A percentile compares a stretch with the other conserved stretches of the same genome.
Conservation (phyloP, 2,329 filamentous ascomycete species). For the Arthroderma sp. region DNA sequence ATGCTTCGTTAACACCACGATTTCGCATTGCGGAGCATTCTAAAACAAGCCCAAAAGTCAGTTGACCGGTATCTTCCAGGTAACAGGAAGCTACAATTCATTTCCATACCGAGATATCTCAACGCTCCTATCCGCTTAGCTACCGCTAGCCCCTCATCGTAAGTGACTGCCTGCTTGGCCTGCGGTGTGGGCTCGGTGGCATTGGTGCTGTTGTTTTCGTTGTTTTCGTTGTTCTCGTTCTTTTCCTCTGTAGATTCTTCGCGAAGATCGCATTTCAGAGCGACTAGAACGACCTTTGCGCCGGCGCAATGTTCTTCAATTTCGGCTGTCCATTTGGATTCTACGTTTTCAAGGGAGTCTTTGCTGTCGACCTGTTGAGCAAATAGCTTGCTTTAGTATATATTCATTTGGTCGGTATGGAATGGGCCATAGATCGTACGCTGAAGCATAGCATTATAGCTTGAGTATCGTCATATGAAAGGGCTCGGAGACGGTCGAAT, state of each 20-base stretch:
- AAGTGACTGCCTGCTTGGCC: constrained; percentile 51
- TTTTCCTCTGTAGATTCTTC: constrained; percentile 57
- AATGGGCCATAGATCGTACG: constrained; percentile 28
- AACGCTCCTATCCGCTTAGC: constrained; percentile 83
- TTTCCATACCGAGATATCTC: constrained; percentile 61
- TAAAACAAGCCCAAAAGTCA: constrained; percentile 18
- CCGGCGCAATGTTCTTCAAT: constrained; percentile 96
- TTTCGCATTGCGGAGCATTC: constrained; percentile 99
- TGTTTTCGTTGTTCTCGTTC: constrained; percentile 46
- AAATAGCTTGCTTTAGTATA: neutral
- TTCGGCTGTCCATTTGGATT: constrained; percentile 96
- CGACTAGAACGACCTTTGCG: constrained; percentile 87
- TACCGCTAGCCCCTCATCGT: constrained; percentile 82
- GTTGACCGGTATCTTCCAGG: neutral
- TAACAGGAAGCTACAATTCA: neutral
- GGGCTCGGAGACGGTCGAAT: constrained; percentile 87
- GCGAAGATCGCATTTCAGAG: constrained; percentile 89
- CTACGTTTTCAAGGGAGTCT: constrained; percentile 94
- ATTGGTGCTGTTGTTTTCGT: neutral
- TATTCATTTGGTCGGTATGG: neutral
- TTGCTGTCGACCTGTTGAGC: constrained; percentile 66
- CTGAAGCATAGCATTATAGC: constrained; percentile 98
- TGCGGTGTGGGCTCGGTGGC: constrained; percentile 21
- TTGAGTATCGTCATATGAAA: constrained; percentile 97
- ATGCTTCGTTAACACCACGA: constrained; percentile 93